Conservation (phyloP, 192 early-diverging fungal species). For the Chytriomyces sp. region DNA sequence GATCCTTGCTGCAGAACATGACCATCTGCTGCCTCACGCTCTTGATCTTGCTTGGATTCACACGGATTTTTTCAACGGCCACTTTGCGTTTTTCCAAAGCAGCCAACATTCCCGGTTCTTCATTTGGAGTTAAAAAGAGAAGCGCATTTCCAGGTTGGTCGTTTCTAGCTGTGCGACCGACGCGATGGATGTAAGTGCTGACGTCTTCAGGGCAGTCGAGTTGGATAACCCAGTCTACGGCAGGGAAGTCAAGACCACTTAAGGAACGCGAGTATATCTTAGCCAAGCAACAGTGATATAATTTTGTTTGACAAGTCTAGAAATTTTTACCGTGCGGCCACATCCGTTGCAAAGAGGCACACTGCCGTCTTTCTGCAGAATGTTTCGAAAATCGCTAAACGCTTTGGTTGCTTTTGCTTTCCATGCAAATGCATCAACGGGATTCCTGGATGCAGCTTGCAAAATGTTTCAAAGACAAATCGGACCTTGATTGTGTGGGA, state of each 20-base stretch:
- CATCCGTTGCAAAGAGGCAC: conserved; percentile 90
- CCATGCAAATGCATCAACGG: conserved; percentile 92
- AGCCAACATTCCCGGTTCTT: conserved; percentile 82
- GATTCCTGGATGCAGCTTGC: conserved; percentile 92
- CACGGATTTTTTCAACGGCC: conserved; percentile 86
- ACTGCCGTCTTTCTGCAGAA: conserved; percentile 80
- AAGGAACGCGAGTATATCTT: conserved; percentile 13
- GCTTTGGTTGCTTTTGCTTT: conserved; percentile 94
- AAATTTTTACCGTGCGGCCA: conserved; percentile 80
- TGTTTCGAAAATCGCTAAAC: conserved; percentile 91
- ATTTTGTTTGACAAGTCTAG: background rate
- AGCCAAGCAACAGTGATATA: background rate
- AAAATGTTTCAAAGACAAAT: conserved; percentile 94
- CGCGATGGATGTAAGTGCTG: conserved; percentile 97
- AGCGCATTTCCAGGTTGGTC: conserved; percentile 86
- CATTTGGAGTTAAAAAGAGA: conserved; percentile 85
- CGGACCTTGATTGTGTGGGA: conserved; percentile 53
- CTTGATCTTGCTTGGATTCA: conserved; percentile 82
- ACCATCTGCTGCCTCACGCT: conserved; percentile 83
- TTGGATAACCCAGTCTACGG: conserved; percentile 99
- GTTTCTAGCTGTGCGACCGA: conserved; percentile 96
- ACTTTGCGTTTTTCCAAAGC: conserved; percentile 77
- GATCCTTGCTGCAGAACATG: conserved; percentile 87
- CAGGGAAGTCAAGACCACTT: conserved; percentile 92
- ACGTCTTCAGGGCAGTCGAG: conserved; percentile 96